Conservation (phyloP, 73 alveolate species). For the Urostyla sp. region DNA sequence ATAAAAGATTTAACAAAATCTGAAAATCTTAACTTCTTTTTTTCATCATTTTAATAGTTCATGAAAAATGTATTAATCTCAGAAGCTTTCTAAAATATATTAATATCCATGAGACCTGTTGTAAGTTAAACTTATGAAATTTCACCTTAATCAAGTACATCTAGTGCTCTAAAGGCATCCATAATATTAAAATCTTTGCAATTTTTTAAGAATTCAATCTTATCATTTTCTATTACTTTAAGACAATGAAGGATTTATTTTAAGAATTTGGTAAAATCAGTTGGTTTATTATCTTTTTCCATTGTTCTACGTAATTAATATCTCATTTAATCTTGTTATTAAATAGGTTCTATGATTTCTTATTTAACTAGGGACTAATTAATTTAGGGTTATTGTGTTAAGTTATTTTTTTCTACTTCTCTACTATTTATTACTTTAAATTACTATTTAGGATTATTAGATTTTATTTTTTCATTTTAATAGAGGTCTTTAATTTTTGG, state of each 20-base stretch:
- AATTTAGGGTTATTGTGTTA: not conserved
- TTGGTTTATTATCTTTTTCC: not conserved
- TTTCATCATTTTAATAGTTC: slow-evolving; percentile 45
- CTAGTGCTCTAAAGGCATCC: slow-evolving; percentile 88
- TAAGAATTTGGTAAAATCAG: not conserved
- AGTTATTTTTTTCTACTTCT: not conserved
- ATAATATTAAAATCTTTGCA: slow-evolving; percentile 77
- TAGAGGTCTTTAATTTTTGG: not conserved
- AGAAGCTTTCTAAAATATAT: slow-evolving; percentile 12
- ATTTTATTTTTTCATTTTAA: too few relatives aligned
- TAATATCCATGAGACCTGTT: slow-evolving; percentile 58
- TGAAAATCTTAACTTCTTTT: slow-evolving; percentile 22
- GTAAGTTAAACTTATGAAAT: slow-evolving; percentile 73
- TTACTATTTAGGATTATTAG: not conserved
- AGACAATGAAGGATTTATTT: not conserved
- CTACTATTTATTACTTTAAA: not conserved
- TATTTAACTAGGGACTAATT: not conserved
- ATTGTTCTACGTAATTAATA: not conserved
- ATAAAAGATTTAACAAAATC: slow-evolving; percentile 56
- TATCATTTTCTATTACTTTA: slow-evolving; percentile 14
- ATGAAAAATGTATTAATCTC: slow-evolving; percentile 51
- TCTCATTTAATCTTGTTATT: not conserved
- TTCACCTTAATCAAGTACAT: slow-evolving; percentile 69
- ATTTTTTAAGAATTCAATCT: not conserved
- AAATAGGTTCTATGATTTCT: not conserved